Conservation (phyloP, 2,329 filamentous ascomycete species). For the Alternaria alternata region DNA sequence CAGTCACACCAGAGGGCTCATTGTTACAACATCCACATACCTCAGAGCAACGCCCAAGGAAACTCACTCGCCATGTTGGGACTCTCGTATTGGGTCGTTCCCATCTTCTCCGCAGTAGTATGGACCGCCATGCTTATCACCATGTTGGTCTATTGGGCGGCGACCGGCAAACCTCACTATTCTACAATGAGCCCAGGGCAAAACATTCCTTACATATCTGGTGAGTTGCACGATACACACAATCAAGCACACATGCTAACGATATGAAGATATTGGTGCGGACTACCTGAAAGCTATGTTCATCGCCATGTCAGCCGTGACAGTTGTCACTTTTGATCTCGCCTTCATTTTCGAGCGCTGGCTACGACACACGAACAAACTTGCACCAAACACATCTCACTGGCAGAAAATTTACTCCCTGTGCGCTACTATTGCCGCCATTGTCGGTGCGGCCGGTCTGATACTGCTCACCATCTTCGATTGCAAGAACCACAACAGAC, state of each 20-base stretch:
- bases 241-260: slow-evolving; percentile 16
- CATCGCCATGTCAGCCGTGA: slow-evolving; percentile 74
- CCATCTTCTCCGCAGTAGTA: slow-evolving; percentile 68
- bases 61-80: slow-evolving; percentile 38
- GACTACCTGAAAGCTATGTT: slow-evolving; percentile 77
- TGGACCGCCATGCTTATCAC: slow-evolving; percentile 69
- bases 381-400: slow-evolving; percentile 74
- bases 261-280: slow-evolving; percentile 63
- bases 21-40: neutral
- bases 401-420: slow-evolving; percentile 69
- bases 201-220: slow-evolving; percentile 75
- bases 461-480: slow-evolving; percentile 89
- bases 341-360: slow-evolving; percentile 84
- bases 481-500: slow-evolving; percentile 69
- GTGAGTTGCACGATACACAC: slow-evolving; percentile 47
- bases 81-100: slow-evolving; percentile 68
- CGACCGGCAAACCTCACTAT: slow-evolving; percentile 66
- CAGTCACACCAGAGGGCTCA: neutral
- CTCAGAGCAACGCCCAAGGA: neutral
- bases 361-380: slow-evolving; percentile 80
- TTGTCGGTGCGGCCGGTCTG: slow-evolving; percentile 79
- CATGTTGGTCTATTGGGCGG: slow-evolving; percentile 74
- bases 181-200: slow-evolving; percentile 66
- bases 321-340: slow-evolving; percentile 80
- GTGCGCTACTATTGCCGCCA: slow-evolving; percentile 71